Conservation (phyloP, 305 asterid species). For the Solanum hybrid region DNA sequence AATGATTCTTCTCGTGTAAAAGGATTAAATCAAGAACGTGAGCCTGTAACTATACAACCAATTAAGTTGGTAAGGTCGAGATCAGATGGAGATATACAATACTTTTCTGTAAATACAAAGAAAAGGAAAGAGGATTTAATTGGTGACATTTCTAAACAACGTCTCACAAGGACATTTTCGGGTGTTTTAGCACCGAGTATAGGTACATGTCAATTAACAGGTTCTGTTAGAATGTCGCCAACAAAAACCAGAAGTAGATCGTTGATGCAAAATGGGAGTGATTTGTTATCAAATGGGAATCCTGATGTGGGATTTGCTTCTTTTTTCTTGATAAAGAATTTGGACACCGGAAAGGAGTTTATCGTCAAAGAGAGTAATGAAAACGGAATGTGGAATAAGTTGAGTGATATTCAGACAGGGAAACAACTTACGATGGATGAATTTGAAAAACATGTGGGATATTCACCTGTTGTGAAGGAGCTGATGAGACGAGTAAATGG, state of each 20-base stretch:
- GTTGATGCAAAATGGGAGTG: not conserved
- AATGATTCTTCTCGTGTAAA: not conserved
- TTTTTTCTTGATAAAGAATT: constrained; percentile 74
- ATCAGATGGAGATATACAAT: constrained; percentile 77
- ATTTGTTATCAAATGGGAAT: constrained; percentile 14
- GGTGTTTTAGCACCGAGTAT: constrained; percentile 19
- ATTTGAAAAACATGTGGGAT: constrained; percentile 74
- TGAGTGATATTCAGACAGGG: constrained; percentile 87
- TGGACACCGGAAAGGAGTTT: constrained; percentile 90
- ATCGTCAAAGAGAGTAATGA: constrained; percentile 73
- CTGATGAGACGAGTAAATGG: constrained; percentile 54
- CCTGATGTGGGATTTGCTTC: constrained; percentile 28
- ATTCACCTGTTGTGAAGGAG: constrained; percentile 75
- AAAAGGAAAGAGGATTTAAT: constrained; percentile 66
- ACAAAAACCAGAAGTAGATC: not conserved
- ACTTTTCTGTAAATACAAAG: constrained; percentile 40
- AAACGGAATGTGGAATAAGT: constrained; percentile 77
- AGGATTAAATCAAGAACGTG: not conserved
- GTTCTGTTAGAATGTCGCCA: constrained; percentile 14
- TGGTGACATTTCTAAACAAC: constrained; percentile 60
- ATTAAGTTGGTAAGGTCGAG: constrained; percentile 56
- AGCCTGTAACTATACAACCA: constrained; percentile 20
- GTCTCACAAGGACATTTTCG: constrained; percentile 66
- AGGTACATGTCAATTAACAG: constrained; percentile 2
- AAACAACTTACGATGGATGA: constrained; percentile 88